Evolutionary conservation across 1,284 basidiomycete genomes (phyloP).

Genomic region (Austropuccinia psidii): DNA sequence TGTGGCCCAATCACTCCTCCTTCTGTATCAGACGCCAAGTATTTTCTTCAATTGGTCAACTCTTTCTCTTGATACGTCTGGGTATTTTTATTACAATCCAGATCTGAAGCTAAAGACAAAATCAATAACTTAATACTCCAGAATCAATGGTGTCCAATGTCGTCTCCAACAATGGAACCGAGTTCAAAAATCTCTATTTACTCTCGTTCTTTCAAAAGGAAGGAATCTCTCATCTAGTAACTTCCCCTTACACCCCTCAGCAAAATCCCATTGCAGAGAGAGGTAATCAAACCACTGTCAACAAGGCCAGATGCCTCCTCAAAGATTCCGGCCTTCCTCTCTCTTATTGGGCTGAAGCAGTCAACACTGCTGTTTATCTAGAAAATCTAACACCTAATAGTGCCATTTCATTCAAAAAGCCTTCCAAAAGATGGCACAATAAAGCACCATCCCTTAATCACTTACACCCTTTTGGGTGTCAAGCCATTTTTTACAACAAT

Average conservation of each 20-base stretch:
- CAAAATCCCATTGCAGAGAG: too few species aligned
- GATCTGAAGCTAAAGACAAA: background rate
- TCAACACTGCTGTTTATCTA: conserved; percentile 46
- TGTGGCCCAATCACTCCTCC: conserved; percentile 1
- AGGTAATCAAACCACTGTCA: conserved; percentile 40
- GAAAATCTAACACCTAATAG: conserved; percentile 42
- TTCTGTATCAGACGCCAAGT: background rate
- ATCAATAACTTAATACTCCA: too few species aligned
- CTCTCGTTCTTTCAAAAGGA: too few species aligned
- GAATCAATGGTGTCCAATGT: too few species aligned
- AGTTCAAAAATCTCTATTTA: too few species aligned
- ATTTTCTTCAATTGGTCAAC: background rate
- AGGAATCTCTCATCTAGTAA: too few species aligned
- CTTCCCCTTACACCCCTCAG: too few species aligned
- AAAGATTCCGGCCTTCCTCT: conserved; percentile 42
- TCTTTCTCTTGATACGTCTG: background rate
- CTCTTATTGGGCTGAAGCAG: conserved; percentile 47
- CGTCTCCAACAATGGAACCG: too few species aligned
- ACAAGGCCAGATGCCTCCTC: conserved; percentile 44
- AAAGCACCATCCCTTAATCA: background rate
- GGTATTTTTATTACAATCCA: background rate
- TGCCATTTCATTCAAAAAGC: background rate
- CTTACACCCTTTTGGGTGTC: conserved; percentile 1
- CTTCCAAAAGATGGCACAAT: background rate
- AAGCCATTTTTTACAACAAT: background rate